Evolutionary conservation across 257 asterid species (phyloP), one percentile per base, ranked within the genome.

Genomic region (Gentiana straminea): DNA sequence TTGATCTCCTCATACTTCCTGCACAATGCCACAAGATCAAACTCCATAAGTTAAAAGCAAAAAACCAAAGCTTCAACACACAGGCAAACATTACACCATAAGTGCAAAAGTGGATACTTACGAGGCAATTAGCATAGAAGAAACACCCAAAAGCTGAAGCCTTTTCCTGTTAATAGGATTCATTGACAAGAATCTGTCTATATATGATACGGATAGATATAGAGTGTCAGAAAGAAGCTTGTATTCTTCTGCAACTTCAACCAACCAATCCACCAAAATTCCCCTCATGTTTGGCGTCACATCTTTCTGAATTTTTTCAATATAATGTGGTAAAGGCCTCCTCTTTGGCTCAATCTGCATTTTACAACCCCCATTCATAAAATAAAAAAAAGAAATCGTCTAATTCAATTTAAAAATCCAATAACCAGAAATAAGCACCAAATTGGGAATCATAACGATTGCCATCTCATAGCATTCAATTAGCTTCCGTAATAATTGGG

Each of bases 111-210:
- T 39, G 36, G 68, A 44, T 8, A 36, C 98, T 80, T 81, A 92
- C 94, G 99, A 84, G 69, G 97, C 94, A 68, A 92, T 75, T 11
- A 88, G 95, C 99, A 91, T 91, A 4, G 98, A 88, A n/a, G 98
- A 83, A 70, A 91, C 93, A 3, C 98, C 98, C 33, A 91, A 82
- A 57, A 91, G 96, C 83, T 91, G 97, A 51, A 91, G 97, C 13
- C 43, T 74, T 70, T 85, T 84, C 60, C 94, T 59, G 38, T 41
- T 65, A 15, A 87, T 62, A 35, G 51, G 69, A 55, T 62, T 80
- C 61, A 38, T 54, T 0, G 98, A 87, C 38, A 87, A 70, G 73
- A 73, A 84, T 63, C 89, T 77, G 55, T 91, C 98, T 0, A 91
- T 64, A 69, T 86, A 84, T 1, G 81, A 69, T 62, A 91, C 85